A percentile compares a stretch with the other conserved stretches of the same genome.
Evolutionary conservation across 306 rosid genomes (phyloP).

Genomic region (Cyclanthera cordifolia): DNA sequence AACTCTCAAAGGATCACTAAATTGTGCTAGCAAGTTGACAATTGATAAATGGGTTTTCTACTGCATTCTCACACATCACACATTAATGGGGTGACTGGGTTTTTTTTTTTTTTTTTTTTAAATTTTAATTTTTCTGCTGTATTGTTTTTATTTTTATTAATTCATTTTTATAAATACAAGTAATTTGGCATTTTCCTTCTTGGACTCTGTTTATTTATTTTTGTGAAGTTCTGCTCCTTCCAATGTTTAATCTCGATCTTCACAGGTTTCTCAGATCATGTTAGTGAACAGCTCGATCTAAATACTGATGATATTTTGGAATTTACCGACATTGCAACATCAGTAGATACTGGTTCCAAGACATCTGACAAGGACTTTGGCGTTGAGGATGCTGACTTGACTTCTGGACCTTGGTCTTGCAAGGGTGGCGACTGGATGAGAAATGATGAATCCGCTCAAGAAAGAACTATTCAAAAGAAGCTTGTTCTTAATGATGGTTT

Average conservation of each 20-base stretch:
- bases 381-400: constrained; percentile 56
- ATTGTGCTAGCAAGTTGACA: not conserved
- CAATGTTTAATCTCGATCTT: constrained; percentile 10
- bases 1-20: not conserved
- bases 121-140: too few relatives aligned
- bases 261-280: constrained; percentile 46
- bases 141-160: too few relatives aligned
- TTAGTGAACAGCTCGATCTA: constrained; percentile 28
- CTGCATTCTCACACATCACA: not conserved
- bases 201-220: not conserved
- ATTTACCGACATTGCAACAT: constrained; percentile 28
- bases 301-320: constrained; percentile 30
- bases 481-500: constrained; percentile 73
- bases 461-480: constrained; percentile 63
- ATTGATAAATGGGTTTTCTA: not conserved
- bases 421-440: constrained; percentile 99
- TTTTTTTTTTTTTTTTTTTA: not conserved
- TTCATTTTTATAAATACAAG: not conserved
- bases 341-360: constrained; percentile 29
- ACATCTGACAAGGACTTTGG: constrained; percentile 46
- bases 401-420: constrained; percentile 83
- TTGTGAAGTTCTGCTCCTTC: not conserved
- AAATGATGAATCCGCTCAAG: constrained; percentile 66
- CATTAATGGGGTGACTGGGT: not conserved
- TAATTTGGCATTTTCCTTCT: not conserved